phyloP scores from a whole-genome alignment of 148 eudicot species.

The Fagopyrum esculentum region DNA sequence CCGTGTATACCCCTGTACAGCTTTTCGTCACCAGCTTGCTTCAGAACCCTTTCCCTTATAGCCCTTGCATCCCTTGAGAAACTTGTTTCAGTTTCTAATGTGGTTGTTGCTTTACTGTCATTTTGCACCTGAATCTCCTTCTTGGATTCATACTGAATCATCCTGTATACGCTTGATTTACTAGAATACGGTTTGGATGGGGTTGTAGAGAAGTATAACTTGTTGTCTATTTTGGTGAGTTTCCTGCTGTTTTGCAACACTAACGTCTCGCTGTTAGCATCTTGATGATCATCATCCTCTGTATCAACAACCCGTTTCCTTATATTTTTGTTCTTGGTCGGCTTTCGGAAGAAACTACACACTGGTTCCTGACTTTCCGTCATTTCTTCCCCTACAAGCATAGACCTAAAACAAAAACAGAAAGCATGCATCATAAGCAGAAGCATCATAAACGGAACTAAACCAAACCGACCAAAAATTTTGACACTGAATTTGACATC shows the following conservation, averaged over 20 bases:
- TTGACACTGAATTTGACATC: no score
- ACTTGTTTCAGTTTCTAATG: constrained; percentile 85
- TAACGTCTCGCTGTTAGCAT: constrained; percentile 27
- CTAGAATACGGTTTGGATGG: constrained; percentile 26
- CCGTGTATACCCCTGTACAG: constrained; percentile 76
- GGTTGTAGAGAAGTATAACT: constrained; percentile 56
- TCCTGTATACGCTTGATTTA: constrained; percentile 26
- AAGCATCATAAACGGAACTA: no score
- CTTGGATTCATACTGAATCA: constrained; percentile 75
- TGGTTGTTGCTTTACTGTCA: constrained; percentile 90
- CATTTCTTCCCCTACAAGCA: neutral
- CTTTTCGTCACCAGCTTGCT: constrained; percentile 65
- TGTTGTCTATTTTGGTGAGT: constrained; percentile 36
- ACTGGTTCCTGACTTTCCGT: constrained; percentile 25
- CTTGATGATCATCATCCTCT: constrained; percentile 34
- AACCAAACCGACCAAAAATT: no score
- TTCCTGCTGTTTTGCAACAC: constrained; percentile 37
- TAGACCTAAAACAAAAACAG: neutral
- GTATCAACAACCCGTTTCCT: constrained; percentile 50
- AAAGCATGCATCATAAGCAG: no score
- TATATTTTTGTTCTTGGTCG: constrained; percentile 66
- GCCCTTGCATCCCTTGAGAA: constrained; percentile 76
- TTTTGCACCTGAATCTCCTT: constrained; percentile 67
- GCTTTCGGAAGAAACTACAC: constrained; percentile 73
- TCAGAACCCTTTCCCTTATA: constrained; percentile 71